Evolutionary conservation across 345 rosid genomes (phyloP).

Genomic region (Eucalyptus cloeziana): DNA sequence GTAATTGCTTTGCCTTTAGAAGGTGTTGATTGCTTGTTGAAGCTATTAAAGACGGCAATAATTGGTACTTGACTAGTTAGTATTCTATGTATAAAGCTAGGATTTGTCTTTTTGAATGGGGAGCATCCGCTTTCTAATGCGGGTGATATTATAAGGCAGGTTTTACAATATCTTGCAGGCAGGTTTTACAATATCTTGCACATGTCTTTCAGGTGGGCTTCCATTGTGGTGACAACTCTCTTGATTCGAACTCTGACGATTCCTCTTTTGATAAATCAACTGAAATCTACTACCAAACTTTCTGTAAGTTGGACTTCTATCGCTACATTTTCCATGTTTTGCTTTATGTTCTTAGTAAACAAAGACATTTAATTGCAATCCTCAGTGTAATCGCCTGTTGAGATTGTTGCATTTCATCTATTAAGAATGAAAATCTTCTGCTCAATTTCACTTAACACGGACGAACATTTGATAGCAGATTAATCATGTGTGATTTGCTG

Average conservation of each 20-base stretch:
- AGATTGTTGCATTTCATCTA: background rate
- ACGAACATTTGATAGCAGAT: background rate
- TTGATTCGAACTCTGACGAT: constrained; percentile 52
- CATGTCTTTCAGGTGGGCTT: constrained; percentile 63
- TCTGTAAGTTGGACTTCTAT: constrained; percentile 25
- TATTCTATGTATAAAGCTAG: background rate
- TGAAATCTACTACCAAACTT: constrained; percentile 65
- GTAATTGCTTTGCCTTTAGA: background rate
- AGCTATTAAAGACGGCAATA: background rate
- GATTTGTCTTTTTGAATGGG: background rate
- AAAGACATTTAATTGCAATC: background rate
- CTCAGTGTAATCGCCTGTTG: background rate
- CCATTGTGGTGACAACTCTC: constrained; percentile 59
- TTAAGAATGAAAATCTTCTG: background rate
- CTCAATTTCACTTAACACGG: background rate
- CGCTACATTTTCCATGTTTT: background rate
- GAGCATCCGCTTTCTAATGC: background rate
- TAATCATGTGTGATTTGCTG: background rate
- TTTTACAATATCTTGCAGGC: background rate
- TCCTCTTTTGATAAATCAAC: constrained; percentile 67
- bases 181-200: background rate
- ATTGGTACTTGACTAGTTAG: background rate
- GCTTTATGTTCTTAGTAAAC: background rate
- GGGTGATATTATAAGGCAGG: background rate
- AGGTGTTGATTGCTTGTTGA: background rate